A percentile compares a stretch with the other conserved stretches of the same genome.
These are phyloP conservation scores for Micractinium conductrix DNA, from an alignment of 139 green algal genomes.

Conservation along the genomic window DNA sequence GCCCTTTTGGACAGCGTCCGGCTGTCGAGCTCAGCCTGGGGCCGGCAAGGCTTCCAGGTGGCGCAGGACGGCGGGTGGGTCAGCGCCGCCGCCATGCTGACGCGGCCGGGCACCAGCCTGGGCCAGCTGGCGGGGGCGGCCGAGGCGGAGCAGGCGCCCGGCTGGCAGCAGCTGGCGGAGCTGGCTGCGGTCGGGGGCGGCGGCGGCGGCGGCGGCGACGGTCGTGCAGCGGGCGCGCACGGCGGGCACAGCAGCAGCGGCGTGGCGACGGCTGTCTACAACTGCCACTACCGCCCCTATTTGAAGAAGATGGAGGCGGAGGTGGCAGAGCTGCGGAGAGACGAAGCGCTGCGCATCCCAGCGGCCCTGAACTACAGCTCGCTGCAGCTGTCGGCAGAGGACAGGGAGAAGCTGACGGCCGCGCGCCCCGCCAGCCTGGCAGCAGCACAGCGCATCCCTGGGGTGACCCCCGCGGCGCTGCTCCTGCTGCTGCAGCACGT, in stretches of 20 bases:
- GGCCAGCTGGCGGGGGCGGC: conserved; percentile 22
- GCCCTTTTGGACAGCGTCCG: conserved; percentile 30
- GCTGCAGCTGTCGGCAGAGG: conserved; percentile 63
- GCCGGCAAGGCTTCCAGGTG: conserved; percentile 38
- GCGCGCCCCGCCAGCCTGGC: conserved; percentile 51
- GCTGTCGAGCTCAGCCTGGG: conserved; percentile 41
- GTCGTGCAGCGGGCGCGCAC: not conserved
- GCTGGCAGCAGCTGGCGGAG: conserved; percentile 5
- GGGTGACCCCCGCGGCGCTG: conserved; percentile 61
- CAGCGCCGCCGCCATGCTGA: conserved; percentile 48
- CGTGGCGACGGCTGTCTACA: conserved; percentile 46
- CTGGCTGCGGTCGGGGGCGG: not conserved
- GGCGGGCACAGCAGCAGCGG: not conserved
- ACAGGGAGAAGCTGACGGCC: conserved; percentile 63
- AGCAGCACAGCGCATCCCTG: conserved; percentile 53
- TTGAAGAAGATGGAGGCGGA: conserved; percentile 47
- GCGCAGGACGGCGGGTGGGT: conserved; percentile 37
- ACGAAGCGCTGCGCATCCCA: conserved; percentile 58
- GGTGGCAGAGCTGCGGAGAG: conserved; percentile 50
- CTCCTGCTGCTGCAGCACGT: conserved; percentile 58
- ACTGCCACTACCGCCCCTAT: conserved; percentile 68
- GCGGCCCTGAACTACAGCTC: conserved; percentile 53
- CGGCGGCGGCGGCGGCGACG: not conserved
- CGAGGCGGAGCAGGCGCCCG: conserved; percentile 1
- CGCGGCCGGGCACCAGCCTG: conserved; percentile 32